These are phyloP conservation scores for Microthlaspi erraticum DNA, from an alignment of 345 rosid genomes.

Conservation along the genomic window DNA sequence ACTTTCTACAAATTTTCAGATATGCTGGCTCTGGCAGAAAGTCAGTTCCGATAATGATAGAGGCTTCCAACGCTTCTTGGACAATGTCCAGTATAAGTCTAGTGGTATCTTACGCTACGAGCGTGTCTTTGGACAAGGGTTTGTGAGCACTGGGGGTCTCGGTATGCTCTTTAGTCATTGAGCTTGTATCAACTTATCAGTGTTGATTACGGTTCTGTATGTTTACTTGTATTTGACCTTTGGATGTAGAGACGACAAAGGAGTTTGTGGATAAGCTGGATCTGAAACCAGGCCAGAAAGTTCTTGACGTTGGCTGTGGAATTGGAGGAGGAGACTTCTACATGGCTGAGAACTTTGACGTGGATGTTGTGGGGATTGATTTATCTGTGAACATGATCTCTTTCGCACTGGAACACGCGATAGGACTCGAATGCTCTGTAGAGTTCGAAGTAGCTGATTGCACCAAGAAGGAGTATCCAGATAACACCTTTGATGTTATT, in stretches of 20 bases:
- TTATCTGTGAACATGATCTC: conserved; percentile 94
- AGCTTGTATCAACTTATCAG: conserved; percentile 1
- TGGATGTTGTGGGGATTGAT: conserved; percentile 91
- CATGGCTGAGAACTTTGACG: conserved; percentile 92
- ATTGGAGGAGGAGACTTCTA: conserved; percentile 99
- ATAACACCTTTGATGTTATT: conserved; percentile 84
- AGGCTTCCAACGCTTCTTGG: conserved; percentile 96
- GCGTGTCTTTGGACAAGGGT: conserved; percentile 91
- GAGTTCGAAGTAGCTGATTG: conserved; percentile 99
- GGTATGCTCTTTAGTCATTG: conserved; percentile 53
- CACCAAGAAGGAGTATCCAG: conserved; percentile 84
- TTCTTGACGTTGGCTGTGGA: conserved; percentile 98
- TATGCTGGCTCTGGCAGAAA: conserved; percentile 97
- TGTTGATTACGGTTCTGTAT: conserved; percentile 12
- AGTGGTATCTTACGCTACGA: conserved; percentile 90
- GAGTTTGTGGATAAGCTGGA: conserved; percentile 89
- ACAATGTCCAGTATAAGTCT: conserved; percentile 86
- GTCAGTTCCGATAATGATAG: conserved; percentile 74
- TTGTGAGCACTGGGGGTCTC: conserved; percentile 95
- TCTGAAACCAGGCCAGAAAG: conserved; percentile 92
- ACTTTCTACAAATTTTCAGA: conserved; percentile 58
- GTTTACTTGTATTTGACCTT: conserved; percentile 12
- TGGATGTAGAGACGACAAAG: conserved; percentile 85
- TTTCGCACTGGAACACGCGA: conserved; percentile 92
- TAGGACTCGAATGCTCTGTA: conserved; percentile 81